Conservation (phyloP, 495 filamentous ascomycete species). For the Usnea hakonensis region DNA sequence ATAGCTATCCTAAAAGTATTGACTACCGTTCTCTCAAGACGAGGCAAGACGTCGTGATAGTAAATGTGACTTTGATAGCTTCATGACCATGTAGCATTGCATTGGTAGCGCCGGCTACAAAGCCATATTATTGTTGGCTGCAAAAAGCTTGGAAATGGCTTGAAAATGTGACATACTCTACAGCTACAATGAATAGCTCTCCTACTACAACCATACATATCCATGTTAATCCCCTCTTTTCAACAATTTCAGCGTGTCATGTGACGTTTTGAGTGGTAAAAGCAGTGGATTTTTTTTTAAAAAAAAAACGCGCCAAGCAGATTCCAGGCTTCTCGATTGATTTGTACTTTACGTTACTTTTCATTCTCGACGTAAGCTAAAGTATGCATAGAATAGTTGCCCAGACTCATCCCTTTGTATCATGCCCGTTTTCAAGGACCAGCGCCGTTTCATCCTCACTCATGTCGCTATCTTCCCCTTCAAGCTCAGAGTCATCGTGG, state of each 20-base stretch:
- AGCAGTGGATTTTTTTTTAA: no score
- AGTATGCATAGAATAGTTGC: no score
- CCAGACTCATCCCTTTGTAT: constrained; percentile 10
- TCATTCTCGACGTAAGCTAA: no score
- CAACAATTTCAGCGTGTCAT: neutral
- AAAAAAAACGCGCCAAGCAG: no score
- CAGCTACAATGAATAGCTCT: neutral
- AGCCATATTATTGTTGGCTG: no score
- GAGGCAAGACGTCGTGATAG: neutral
- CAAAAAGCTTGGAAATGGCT: constrained; percentile 24
- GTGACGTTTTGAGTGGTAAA: no score
- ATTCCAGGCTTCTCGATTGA: no score
- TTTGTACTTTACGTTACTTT: no score
- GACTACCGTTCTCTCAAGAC: neutral
- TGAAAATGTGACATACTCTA: constrained; percentile 12
- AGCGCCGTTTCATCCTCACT: constrained; percentile 20
- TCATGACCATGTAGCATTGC: no score
- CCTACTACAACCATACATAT: neutral
- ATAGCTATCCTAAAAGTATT: neutral
- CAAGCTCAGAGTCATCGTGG: constrained; percentile 39
- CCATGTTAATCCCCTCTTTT: neutral
- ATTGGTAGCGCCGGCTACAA: no score
- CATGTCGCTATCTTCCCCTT: constrained; percentile 25
- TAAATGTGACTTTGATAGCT: neutral
- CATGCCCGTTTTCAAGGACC: constrained; percentile 10